These are phyloP conservation scores for Chamaecrista fasciculata DNA, from an alignment of 306 rosid genomes.

Conservation along the genomic window DNA sequence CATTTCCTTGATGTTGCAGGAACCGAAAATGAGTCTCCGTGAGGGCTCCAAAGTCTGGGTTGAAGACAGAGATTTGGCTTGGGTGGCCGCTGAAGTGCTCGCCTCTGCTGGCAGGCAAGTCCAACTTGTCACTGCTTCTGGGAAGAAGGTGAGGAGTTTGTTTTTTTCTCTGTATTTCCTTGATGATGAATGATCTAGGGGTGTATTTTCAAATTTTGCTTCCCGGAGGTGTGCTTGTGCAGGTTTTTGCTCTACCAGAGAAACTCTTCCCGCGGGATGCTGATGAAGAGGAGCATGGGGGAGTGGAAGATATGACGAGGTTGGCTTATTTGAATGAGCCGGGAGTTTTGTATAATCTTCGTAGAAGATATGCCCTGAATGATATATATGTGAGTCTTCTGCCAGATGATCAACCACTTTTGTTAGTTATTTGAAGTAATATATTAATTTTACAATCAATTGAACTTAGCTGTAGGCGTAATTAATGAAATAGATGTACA, in stretches of 20 bases:
- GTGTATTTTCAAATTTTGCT: not conserved
- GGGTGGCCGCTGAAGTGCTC: constrained; percentile 74
- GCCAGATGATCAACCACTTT: not conserved
- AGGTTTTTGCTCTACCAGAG: constrained; percentile 59
- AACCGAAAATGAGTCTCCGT: constrained; percentile 57
- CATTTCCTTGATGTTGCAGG: not conserved
- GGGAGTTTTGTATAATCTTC: constrained; percentile 89
- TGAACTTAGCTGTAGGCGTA: not conserved
- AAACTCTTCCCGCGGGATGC: constrained; percentile 74
- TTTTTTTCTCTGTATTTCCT: not conserved
- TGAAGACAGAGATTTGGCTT: constrained; percentile 62
- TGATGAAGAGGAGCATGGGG: constrained; percentile 94
- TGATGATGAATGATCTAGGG: not conserved
- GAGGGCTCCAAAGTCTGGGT: constrained; percentile 92
- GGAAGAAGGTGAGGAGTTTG: constrained; percentile 66
- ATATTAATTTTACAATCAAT: not conserved
- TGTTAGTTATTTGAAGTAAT: not conserved
- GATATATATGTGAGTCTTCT: constrained; percentile 78
- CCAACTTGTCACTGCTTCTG: constrained; percentile 47
- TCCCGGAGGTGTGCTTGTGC: constrained; percentile 8
- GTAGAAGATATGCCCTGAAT: constrained; percentile 86
- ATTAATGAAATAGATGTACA: not conserved
- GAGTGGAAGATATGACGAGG: constrained; percentile 94
- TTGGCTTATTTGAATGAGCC: constrained; percentile 92
- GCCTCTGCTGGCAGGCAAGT: constrained; percentile 46